phyloP scores from a whole-genome alignment of 495 filamentous ascomycete species.

The Corynascus novoguineensis region DNA sequence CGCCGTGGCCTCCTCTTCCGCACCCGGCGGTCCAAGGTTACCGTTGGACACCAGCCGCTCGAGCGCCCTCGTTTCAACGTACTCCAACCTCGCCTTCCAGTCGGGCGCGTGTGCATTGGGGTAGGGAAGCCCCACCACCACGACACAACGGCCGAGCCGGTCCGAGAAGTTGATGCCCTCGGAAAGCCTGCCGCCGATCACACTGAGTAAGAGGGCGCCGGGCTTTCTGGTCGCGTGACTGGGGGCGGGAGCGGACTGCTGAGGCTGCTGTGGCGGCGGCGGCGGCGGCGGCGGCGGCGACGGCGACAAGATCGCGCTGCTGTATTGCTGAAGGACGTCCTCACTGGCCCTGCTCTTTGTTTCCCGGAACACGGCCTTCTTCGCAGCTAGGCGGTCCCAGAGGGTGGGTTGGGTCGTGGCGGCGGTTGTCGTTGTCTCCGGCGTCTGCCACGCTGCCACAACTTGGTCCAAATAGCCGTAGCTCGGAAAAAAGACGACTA shows the following conservation, averaged over 20 bases:
- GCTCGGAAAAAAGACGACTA: conserved; percentile 96
- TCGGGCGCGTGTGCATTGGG: conserved; percentile 85
- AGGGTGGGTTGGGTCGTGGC: conserved; percentile 31
- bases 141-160: conserved; percentile 75
- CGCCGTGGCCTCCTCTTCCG: conserved; percentile 14
- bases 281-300: conserved; percentile 8
- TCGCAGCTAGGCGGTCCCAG: conserved; percentile 51
- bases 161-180: conserved; percentile 99
- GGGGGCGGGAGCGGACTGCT: not conserved
- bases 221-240: not conserved
- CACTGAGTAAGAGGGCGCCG: conserved; percentile 80
- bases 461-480: conserved; percentile 83
- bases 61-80: conserved; percentile 60
- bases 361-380: conserved; percentile 66
- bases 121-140: conserved; percentile 87
- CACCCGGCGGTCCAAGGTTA: not conserved
- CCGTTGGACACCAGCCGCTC: conserved; percentile 37
- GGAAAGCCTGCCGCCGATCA: conserved; percentile 91
- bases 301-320: conserved; percentile 52
- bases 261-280: not conserved
- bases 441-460: conserved; percentile 57
- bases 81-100: conserved; percentile 86
- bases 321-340: conserved; percentile 65
- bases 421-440: conserved; percentile 10
- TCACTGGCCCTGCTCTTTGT: conserved; percentile 56